Evolutionary conservation across 225 moss, liverwort and hornwort genomes (phyloP), one percentile per base, ranked within the genome.

Genomic region (Sphagnum contortum): DNA sequence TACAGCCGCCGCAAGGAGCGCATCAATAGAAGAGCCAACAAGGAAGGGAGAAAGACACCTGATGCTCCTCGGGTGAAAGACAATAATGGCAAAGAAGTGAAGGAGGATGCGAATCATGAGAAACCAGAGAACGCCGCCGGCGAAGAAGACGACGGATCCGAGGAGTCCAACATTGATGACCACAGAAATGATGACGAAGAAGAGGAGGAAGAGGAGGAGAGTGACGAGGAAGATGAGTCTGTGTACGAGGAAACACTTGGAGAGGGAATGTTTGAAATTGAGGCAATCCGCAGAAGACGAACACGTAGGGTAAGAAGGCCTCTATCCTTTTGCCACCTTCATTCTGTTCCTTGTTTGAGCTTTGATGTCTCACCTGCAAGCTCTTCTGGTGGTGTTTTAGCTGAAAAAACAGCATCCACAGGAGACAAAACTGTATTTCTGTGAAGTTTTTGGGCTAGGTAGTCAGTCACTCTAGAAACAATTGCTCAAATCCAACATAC

Each of bases 231-330:
- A 61, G 77, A 77, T 45, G 66, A 60, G 64, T 80, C 74, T n/a
- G 77, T 72, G 55, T 72, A 70, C 66, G 80, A 84, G 71, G 84
- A 84, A 78, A 75, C 80, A 50, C 80, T 84, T 10, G 84, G 80
- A 59, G 84, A 84, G 62, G 84, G 84, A 63, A 84, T 84, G 84
- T 84, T 47, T 65, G 84, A 84, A 70, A 80, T 84, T 50, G 84
- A 84, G 64, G 84, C 84, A 56, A 84, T 84, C 61, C 75, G 84
- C 50, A 80, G 80, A 73, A 84, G 80, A 73, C 80, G 84, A 61
- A 84, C 77, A 12, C 77, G 84, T 47, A 84, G 80, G 84, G 84
- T 84, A 75, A 10, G 49, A 2, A 44, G 11, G 14, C 63, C 5
- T 48, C 48, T 29, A 29, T 29, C 0, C 29, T 29, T 29, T 29